These are phyloP conservation scores for Circinella umbellata DNA, from an alignment of 371 early-diverging fungal species.

Conservation along the genomic window DNA sequence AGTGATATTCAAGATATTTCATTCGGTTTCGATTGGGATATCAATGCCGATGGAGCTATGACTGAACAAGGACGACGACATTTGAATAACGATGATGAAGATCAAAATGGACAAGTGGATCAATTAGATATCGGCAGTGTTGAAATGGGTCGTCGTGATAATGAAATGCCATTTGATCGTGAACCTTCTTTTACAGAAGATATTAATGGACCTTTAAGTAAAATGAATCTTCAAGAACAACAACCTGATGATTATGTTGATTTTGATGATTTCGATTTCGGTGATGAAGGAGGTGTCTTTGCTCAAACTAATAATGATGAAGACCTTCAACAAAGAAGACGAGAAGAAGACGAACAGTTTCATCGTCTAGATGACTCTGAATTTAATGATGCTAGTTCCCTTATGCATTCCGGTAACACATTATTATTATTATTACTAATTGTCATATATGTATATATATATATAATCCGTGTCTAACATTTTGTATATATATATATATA, in stretches of 20 bases:
- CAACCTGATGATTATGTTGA: conserved; percentile 28
- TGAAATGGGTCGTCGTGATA: conserved; percentile 50
- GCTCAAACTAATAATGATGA: background rate
- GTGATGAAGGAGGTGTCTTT: conserved; percentile 30
- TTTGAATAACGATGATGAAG: conserved; percentile 13
- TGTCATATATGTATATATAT: no score
- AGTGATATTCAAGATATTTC: conserved; percentile 15
- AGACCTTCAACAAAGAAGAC: background rate
- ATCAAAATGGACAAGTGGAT: conserved; percentile 16
- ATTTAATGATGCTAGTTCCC: conserved; percentile 16
- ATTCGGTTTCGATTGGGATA: conserved; percentile 25
- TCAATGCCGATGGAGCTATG: background rate
- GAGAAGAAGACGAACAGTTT: background rate
- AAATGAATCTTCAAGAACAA: conserved; percentile 46
- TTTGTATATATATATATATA: background rate
- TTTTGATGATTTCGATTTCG: conserved; percentile 61
- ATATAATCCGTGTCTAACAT: background rate
- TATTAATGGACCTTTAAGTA: conserved; percentile 43
- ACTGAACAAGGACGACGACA: background rate
- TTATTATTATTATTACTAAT: no score
- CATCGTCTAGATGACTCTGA: conserved; percentile 13
- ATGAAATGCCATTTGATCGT: conserved; percentile 38
- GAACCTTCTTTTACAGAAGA: conserved; percentile 21
- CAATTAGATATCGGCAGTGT: conserved; percentile 27
- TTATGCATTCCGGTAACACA: conserved; percentile 32